A percentile compares a stretch with the other conserved stretches of the same genome.
Conservation (phyloP, 208 protist species). For the Phytomonas sp. region DNA sequence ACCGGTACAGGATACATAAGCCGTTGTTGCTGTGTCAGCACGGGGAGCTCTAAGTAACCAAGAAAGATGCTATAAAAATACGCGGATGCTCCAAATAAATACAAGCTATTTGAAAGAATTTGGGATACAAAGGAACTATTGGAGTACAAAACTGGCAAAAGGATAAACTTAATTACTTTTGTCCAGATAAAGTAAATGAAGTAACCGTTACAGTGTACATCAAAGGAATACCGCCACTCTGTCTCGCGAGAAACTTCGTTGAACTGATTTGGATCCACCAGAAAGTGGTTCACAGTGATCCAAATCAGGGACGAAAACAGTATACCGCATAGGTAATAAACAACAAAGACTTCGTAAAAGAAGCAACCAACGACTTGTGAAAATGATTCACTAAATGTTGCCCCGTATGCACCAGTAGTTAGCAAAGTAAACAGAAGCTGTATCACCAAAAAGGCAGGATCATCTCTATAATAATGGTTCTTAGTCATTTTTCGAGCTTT, state of each 20-base stretch:
- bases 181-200: conserved; percentile 93
- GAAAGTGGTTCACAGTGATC: conserved; percentile 40
- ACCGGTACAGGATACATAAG: conserved; percentile 83
- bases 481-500: conserved; percentile 92
- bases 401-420: conserved; percentile 40
- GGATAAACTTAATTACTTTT: conserved; percentile 79
- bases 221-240: conserved; percentile 94
- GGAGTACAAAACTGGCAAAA: conserved; percentile 50
- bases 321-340: conserved; percentile 63
- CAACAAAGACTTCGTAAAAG: conserved; percentile 46
- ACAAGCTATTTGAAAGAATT: conserved; percentile 61
- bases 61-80: conserved; percentile 91
- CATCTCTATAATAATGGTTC: conserved; percentile 95
- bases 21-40: conserved; percentile 70
- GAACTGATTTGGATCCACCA: conserved; percentile 8
- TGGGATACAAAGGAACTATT: conserved; percentile 6
- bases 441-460: conserved; percentile 94
- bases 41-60: conserved; percentile 90
- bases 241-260: conserved; percentile 60
- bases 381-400: conserved; percentile 19
- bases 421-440: conserved; percentile 82
- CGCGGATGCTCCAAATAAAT: conserved; percentile 36
- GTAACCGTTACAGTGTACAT: conserved; percentile 97
- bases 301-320: conserved; percentile 66
- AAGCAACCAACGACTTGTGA: conserved; percentile 24